These are phyloP conservation scores for Rehmannia glutinosa DNA, from an alignment of 257 asterid species.

Conservation along the genomic window DNA sequence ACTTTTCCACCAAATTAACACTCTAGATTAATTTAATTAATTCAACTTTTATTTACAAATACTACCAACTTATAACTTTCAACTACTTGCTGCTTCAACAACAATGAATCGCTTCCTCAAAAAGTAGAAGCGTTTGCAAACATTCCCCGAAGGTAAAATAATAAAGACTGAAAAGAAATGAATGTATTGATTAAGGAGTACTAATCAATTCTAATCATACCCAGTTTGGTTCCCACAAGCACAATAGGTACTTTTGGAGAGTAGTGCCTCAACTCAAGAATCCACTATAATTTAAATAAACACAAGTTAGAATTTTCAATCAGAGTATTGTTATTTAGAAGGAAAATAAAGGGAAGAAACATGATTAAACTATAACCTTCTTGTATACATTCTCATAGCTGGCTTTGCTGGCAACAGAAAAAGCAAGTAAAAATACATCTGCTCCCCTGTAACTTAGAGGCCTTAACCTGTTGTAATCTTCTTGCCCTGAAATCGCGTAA, in stretches of 20 bases:
- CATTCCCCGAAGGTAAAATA: background rate
- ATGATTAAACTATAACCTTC: constrained; percentile 38
- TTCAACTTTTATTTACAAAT: no score
- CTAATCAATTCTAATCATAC: constrained; percentile 23
- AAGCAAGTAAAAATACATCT: constrained; percentile 66
- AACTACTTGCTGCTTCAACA: no score
- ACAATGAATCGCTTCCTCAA: no score
- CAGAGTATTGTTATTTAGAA: background rate
- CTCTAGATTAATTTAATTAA: no score
- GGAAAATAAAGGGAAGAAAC: background rate
- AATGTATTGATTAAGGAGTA: background rate
- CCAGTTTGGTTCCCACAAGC: constrained; percentile 78
- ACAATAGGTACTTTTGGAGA: constrained; percentile 67
- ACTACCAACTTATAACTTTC: no score
- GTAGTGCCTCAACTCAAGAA: constrained; percentile 68
- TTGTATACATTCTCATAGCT: constrained; percentile 75
- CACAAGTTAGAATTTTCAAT: background rate
- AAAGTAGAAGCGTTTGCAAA: no score
- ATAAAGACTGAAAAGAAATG: no score
- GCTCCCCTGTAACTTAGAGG: constrained; percentile 87
- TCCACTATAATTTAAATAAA: constrained; percentile 49
- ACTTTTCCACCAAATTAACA: no score
- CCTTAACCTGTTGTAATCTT: constrained; percentile 78
- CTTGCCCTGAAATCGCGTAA: constrained; percentile 49
- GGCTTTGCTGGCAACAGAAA: constrained; percentile 73